A percentile compares a stretch with the other conserved stretches of the same genome.
Conservation (phyloP, 1,284 basidiomycete species). For the Pseudozyma sp. region DNA sequence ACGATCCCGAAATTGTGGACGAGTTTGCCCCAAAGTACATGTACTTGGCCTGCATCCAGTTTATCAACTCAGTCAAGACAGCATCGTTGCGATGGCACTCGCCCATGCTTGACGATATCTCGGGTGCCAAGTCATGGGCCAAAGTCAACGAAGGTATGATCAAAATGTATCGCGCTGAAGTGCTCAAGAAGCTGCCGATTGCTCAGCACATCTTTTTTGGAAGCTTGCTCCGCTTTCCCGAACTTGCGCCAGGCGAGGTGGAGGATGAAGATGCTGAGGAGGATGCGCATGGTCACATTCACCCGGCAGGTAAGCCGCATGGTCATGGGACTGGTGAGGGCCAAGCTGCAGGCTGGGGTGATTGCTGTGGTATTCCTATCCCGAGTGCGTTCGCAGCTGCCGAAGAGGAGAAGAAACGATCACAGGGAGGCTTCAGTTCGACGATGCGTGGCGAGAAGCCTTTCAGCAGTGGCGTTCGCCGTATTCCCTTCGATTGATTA, state of each 20-base stretch:
- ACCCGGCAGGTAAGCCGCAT: slow-evolving; percentile 41
- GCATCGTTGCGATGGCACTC: slow-evolving; percentile 97
- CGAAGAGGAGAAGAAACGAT: slow-evolving; percentile 52
- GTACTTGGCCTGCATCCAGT: slow-evolving; percentile 95
- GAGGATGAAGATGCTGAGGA: slow-evolving; percentile 70
- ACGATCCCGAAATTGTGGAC: slow-evolving; percentile 90
- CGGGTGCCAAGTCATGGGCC: slow-evolving; percentile 94
- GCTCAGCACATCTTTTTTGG: slow-evolving; percentile 97
- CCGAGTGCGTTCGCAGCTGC: slow-evolving; percentile 71
- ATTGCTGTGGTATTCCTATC: slow-evolving; percentile 74
- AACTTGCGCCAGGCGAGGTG: slow-evolving; percentile 65
- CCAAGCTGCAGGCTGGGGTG: slow-evolving; percentile 78
- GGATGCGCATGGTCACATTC: slow-evolving; percentile 76
- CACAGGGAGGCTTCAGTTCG: slow-evolving; percentile 29
- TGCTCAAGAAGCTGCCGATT: slow-evolving; percentile 93
- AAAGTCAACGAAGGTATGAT: slow-evolving; percentile 98
- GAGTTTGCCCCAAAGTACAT: slow-evolving; percentile 94
- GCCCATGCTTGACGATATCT: slow-evolving; percentile 98
- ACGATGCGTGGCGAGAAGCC: slow-evolving; percentile 37
- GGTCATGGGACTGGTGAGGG: slow-evolving; percentile 71
- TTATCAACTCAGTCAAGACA: slow-evolving; percentile 95
- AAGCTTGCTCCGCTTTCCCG: slow-evolving; percentile 80
- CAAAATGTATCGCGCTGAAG: slow-evolving; percentile 97
- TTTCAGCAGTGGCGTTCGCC: slow-evolving; percentile 30
- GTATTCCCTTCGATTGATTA: slow-evolving; percentile 45